Base-by-base conservation (phyloP, 805 yeast genomes). In the Candida nemodendra region DNA sequence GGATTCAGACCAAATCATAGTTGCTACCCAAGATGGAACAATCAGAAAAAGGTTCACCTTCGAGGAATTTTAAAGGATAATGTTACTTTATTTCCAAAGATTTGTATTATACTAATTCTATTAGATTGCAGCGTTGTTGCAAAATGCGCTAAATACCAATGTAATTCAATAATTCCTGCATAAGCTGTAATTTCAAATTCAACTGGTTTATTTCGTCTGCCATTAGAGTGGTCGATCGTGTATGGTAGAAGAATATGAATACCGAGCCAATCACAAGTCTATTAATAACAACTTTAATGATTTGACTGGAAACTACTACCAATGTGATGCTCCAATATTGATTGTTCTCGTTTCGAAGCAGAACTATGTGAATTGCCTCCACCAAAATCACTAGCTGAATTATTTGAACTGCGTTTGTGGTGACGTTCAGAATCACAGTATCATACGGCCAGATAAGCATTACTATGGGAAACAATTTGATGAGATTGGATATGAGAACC, bases 361-460 rank as follows among this genome's bases (percentile, higher is more conserved):
- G 39, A 8, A 59, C 54, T n/a, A 59, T 57, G 34, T 61, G 58
- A 9, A 62, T 34, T 4, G 60, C 65, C 32, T 62, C 66, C 6
- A 62, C 46, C 7, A 61, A 45, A 18, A 62, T 50, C 7, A 59
- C 51, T 11, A 57, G 34, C 38, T 62, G 61, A 12, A 62, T 54
- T 4, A 59, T 38, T 19, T 59, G 57, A 7, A 62, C 61, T n/a
- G 57, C 42, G 18, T 54, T 48, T 36, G 64, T 51, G 1, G 67
- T 64, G 25, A 62, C 44, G 28, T 59, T 54, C 26, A 64, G 81
- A 3, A 83, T 69, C 1, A 82, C 69, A n/a, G 84, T 76, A 55
- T 93, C 96, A 54, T 93, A 93, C 0, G 95, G 93, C 99, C 99
- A 93, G 24, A 93, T 91, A 22, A 93, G 68, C 90, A 91, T 91